Conservation (phyloP, 306 rosid species). For the Gastrolobium bilobum region DNA sequence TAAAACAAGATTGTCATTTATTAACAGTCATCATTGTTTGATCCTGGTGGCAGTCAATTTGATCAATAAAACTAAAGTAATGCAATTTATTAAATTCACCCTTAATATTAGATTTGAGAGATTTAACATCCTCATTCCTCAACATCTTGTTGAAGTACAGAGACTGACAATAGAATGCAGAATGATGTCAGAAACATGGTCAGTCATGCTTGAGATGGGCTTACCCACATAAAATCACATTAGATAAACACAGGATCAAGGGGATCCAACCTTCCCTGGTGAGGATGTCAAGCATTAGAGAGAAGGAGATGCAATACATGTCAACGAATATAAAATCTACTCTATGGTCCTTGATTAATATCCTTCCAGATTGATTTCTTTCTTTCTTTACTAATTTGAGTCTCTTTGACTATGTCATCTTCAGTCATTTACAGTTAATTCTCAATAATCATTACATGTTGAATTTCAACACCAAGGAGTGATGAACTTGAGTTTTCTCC, state of each 20-base stretch:
- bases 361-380: conserved; percentile 21
- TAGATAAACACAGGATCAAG: neutral
- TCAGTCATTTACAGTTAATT: conserved; percentile 14
- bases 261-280: conserved; percentile 9
- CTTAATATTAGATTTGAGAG: conserved; percentile 34
- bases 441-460: conserved; percentile 21
- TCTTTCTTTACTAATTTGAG: neutral
- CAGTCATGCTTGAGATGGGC: conserved; percentile 38
- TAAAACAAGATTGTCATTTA: conserved; percentile 45
- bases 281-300: conserved; percentile 41
- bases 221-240: conserved; percentile 15
- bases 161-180: conserved; percentile 34
- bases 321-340: conserved; percentile 22
- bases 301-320: conserved; percentile 22
- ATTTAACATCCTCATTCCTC: conserved; percentile 38
- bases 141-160: conserved; percentile 28
- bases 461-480: conserved; percentile 14
- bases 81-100: conserved; percentile 23
- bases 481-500: conserved; percentile 19
- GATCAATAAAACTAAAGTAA: conserved; percentile 34
- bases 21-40: conserved; percentile 38
- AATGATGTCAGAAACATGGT: conserved; percentile 37
- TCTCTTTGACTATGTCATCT: conserved; percentile 22
- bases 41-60: conserved; percentile 36
- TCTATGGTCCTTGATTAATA: conserved; percentile 18